Evolutionary conservation across 768 basidiomycete species (phyloP).

Genomic region (Suillus ampliporus): DNA sequence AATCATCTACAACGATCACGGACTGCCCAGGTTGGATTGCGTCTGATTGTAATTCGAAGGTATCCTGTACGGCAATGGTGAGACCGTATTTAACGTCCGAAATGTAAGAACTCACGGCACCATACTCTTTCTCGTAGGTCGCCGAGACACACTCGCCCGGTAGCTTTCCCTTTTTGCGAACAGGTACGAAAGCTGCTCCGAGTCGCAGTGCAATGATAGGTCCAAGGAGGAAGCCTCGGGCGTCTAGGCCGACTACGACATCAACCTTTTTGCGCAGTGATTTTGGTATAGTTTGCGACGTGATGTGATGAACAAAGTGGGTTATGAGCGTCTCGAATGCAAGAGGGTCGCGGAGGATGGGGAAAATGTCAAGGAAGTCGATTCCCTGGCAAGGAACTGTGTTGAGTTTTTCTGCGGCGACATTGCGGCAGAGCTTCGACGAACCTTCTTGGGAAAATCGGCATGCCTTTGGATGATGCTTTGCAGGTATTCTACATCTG

Average conservation of each 20-base stretch:
- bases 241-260: constrained; percentile 93
- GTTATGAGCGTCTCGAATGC: constrained; percentile 92
- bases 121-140: constrained; percentile 93
- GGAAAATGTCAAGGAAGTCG: constrained; percentile 93
- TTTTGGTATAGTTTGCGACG: constrained; percentile 72
- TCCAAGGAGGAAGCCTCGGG: constrained; percentile 93
- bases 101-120: constrained; percentile 56
- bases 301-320: constrained; percentile 84
- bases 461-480: constrained; percentile 63
- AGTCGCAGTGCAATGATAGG: constrained; percentile 90
- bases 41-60: constrained; percentile 94
- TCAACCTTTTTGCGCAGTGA: constrained; percentile 76
- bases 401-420: background rate
- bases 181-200: constrained; percentile 94
- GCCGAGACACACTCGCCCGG: constrained; percentile 82
- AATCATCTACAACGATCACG: constrained; percentile 90
- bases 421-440: constrained; percentile 13
- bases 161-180: constrained; percentile 93
- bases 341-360: constrained; percentile 83
- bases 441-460: constrained; percentile 92
- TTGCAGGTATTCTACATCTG: constrained; percentile 76
- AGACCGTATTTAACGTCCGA: constrained; percentile 5
- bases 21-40: constrained; percentile 83
- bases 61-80: constrained; percentile 59
- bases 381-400: constrained; percentile 66